Conservation (phyloP, 257 asterid species). For the Mitragyna speciosa region DNA sequence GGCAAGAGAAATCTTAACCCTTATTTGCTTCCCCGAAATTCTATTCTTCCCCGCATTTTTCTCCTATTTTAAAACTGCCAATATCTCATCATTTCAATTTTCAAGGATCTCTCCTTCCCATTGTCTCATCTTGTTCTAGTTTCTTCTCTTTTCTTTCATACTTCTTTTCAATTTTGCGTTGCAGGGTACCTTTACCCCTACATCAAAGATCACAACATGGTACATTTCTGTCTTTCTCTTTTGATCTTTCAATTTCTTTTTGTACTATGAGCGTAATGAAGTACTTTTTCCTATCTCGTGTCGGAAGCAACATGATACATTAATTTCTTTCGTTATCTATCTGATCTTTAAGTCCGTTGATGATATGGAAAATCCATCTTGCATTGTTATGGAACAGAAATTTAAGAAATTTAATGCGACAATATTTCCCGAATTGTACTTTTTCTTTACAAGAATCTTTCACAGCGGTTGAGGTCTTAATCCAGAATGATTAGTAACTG, state of each 20-base stretch:
- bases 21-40: slow-evolving; percentile 28
- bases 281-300: not conserved
- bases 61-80: slow-evolving; percentile 38
- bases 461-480: too few species aligned
- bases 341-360: not conserved
- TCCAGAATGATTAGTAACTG: not conserved
- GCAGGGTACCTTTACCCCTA: slow-evolving; percentile 17
- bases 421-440: not conserved
- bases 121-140: slow-evolving; percentile 6
- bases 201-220: slow-evolving; percentile 46
- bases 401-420: not conserved
- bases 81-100: slow-evolving; percentile 18
- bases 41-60: slow-evolving; percentile 37
- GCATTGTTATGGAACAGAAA: not conserved
- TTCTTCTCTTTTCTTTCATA: slow-evolving; percentile 21
- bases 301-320: not conserved
- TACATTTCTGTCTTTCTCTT: slow-evolving; percentile 14
- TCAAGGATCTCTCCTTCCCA: slow-evolving; percentile 43
- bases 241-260: not conserved
- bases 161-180: slow-evolving; percentile 6
- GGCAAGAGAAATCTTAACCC: slow-evolving; percentile 37
- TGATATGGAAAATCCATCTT: slow-evolving; percentile 1
- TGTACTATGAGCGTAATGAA: not conserved
- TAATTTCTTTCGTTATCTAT: not conserved
- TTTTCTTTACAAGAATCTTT: not conserved